Conservation (phyloP, 2,329 filamentous ascomycete genomes). For the Scedosporium apiospermum region DNA sequence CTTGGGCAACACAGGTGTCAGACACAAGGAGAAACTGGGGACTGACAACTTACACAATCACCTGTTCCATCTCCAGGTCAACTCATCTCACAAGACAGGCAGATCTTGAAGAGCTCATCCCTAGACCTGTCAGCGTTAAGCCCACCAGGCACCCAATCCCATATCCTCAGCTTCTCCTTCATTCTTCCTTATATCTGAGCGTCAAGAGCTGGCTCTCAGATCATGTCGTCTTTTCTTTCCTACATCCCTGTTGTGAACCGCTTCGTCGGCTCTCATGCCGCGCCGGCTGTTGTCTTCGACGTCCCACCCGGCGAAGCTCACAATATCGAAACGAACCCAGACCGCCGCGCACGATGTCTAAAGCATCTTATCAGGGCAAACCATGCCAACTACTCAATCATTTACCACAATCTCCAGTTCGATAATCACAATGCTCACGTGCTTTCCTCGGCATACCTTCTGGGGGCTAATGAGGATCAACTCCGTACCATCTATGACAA, state of each 20-base stretch:
- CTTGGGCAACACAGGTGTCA: neutral
- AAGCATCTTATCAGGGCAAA: conserved; percentile 90
- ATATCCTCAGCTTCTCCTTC: neutral
- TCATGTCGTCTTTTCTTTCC: conserved; percentile 4
- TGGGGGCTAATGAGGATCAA: conserved; percentile 66
- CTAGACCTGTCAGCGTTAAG: neutral
- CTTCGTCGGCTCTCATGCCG: neutral
- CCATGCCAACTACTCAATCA: conserved; percentile 78
- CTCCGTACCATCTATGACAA: conserved; percentile 74
- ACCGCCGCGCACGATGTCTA: conserved; percentile 71
- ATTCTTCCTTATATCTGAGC: neutral
- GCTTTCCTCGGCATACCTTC: conserved; percentile 74
- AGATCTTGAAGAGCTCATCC: neutral
- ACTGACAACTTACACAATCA: neutral
- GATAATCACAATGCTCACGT: conserved; percentile 81
- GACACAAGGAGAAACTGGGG: neutral
- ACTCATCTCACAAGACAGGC: neutral
- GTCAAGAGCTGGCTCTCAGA: neutral
- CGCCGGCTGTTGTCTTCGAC: conserved; percentile 22
- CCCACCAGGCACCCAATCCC: neutral
- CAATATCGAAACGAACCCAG: conserved; percentile 68
- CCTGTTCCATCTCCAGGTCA: neutral
- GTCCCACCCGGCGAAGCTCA: conserved; percentile 64
- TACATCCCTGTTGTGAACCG: conserved; percentile 2
- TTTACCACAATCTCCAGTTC: conserved; percentile 65